Conservation (phyloP, 2,329 filamentous ascomycete species). For the Aureobasidium melanogenum region DNA sequence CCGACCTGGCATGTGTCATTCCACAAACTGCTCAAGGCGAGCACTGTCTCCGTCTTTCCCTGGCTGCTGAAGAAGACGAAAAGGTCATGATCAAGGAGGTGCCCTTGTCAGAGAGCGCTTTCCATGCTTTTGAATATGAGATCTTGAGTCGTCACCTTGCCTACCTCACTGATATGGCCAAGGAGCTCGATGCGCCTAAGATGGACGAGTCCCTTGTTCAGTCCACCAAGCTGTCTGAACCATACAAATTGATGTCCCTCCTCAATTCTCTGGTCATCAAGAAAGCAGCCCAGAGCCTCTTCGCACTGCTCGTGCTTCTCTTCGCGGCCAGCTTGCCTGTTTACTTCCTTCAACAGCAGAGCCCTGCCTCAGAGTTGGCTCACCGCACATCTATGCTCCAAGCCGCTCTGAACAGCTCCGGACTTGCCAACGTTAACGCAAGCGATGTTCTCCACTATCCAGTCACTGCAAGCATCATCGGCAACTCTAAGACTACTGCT, state of each 20-base stretch:
- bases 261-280: background rate
- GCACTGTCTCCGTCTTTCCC: background rate
- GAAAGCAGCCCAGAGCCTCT: background rate
- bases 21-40: background rate
- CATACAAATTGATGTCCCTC: background rate
- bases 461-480: background rate
- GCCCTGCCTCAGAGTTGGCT: background rate
- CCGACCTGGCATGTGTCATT: background rate
- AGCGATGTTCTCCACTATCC: slow-evolving; percentile 7
- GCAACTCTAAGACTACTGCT: background rate
- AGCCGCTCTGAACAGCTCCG: background rate
- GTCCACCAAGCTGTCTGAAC: background rate
- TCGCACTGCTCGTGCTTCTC: background rate
- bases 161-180: background rate
- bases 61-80: background rate
- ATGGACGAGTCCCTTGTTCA: background rate
- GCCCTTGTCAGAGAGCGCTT: background rate
- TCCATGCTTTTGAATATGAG: background rate
- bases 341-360: background rate
- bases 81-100: background rate
- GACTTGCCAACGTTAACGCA: background rate
- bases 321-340: background rate
- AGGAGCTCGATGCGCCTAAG: background rate
- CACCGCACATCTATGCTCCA: background rate
- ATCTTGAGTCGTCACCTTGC: slow-evolving; percentile 6